phyloP scores from a whole-genome alignment of 177 flowering plant genomes.

The Vitis hybrid region DNA sequence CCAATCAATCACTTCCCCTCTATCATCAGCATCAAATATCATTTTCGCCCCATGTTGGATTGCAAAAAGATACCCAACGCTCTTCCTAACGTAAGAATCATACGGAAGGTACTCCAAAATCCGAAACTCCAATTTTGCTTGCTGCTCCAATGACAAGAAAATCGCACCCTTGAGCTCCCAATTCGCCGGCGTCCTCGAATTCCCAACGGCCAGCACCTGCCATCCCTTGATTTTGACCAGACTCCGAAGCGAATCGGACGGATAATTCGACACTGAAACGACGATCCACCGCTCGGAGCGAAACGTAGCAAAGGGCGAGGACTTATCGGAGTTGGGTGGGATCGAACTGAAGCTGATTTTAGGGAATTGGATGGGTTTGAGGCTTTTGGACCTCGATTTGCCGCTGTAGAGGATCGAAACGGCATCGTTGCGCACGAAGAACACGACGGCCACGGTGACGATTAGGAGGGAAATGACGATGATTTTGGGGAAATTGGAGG shows the following conservation, averaged over 20 bases:
- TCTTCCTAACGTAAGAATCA: slow-evolving; percentile 84
- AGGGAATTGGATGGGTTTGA: slow-evolving; percentile 50
- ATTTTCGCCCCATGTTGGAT: slow-evolving; percentile 96
- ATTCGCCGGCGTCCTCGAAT: slow-evolving; percentile 72
- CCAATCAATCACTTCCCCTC: slow-evolving; percentile 77
- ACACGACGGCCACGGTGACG: slow-evolving; percentile 61
- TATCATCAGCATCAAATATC: slow-evolving; percentile 88
- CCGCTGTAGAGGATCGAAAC: slow-evolving; percentile 51
- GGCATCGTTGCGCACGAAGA: slow-evolving; percentile 72
- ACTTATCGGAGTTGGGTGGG: slow-evolving; percentile 40
- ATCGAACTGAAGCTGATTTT: slow-evolving; percentile 49
- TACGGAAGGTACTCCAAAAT: slow-evolving; percentile 77
- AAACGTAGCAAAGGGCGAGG: slow-evolving; percentile 53
- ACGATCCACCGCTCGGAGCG: slow-evolving; percentile 86
- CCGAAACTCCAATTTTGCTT: slow-evolving; percentile 72
- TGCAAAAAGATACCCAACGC: slow-evolving; percentile 86
- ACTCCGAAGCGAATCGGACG: slow-evolving; percentile 56
- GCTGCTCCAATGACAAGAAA: slow-evolving; percentile 80
- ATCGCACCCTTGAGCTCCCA: slow-evolving; percentile 91
- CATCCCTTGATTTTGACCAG: slow-evolving; percentile 78
- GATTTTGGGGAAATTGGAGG: slow-evolving; percentile 73
- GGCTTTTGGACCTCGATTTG: slow-evolving; percentile 38
- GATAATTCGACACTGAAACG: slow-evolving; percentile 71
- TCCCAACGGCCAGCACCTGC: slow-evolving; percentile 89
- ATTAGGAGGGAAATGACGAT: slow-evolving; percentile 40